Conservation (phyloP, 257 asterid genomes). For the Jasminum sambac region DNA sequence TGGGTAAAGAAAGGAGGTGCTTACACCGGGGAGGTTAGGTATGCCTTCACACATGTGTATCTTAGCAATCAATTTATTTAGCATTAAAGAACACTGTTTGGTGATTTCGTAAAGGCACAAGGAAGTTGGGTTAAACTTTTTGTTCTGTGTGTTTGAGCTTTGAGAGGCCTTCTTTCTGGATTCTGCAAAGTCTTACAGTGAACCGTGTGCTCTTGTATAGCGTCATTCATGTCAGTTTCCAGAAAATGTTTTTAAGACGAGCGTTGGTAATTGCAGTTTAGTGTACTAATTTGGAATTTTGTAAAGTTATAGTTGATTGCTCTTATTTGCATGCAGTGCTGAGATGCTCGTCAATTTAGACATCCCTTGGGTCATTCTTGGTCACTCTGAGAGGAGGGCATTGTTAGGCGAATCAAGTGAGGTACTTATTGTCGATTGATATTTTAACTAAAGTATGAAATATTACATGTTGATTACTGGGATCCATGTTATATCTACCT, state of each 20-base stretch:
- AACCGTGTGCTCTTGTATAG: background rate
- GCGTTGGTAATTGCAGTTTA: constrained; percentile 1
- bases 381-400: constrained; percentile 96
- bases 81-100: background rate
- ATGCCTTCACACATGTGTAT: constrained; percentile 20
- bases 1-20: constrained; percentile 99
- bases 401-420: constrained; percentile 75
- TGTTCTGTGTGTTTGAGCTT: background rate
- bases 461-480: background rate
- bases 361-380: constrained; percentile 94
- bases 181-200: background rate
- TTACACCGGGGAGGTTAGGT: constrained; percentile 96
- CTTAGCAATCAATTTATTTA: background rate
- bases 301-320: background rate
- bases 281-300: background rate
- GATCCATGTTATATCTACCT: constrained; percentile 16
- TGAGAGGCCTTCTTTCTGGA: constrained; percentile 1
- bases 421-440: constrained; percentile 42
- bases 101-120: background rate
- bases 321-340: constrained; percentile 56
- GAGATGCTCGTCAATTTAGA: constrained; percentile 88
- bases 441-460: constrained; percentile 3
- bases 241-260: background rate
- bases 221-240: constrained; percentile 5
- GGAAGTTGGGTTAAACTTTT: background rate